Conservation (phyloP, 2,329 filamentous ascomycete species). For the Apiospora saccharicola region DNA sequence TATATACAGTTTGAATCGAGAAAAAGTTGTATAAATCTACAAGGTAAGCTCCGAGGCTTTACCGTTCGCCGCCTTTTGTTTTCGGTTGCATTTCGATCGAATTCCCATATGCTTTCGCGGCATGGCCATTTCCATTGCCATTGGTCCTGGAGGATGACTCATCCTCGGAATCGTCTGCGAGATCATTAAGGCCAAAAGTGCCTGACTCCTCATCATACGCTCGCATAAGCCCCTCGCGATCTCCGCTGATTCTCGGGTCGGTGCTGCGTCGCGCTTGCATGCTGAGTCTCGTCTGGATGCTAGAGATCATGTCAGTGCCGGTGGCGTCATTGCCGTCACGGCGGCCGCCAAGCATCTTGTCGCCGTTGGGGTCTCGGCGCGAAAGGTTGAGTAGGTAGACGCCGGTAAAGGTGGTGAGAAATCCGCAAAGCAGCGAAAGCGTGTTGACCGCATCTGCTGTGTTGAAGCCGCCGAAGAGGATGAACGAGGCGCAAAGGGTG, state of each 20-base stretch:
- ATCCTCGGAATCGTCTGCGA: conserved; percentile 81
- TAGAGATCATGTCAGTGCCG: conserved; percentile 90
- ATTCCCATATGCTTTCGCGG: conserved; percentile 47
- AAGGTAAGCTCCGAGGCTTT: conserved; percentile 20
- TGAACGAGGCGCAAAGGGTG: conserved; percentile 92
- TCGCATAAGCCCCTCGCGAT: conserved; percentile 84
- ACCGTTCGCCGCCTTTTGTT: conserved; percentile 46
- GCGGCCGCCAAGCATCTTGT: conserved; percentile 67
- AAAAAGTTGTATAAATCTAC: conserved; percentile 18
- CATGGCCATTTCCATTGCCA: conserved; percentile 49
- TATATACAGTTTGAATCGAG: conserved; percentile 24
- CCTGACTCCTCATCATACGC: conserved; percentile 85
- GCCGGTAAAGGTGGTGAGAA: conserved; percentile 92
- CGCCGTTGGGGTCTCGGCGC: conserved; percentile 85
- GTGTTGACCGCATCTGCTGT: conserved; percentile 92
- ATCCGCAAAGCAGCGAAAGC: conserved; percentile 89
- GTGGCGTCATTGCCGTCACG: conserved; percentile 72
- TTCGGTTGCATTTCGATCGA: conserved; percentile 59
- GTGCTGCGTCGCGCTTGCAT: conserved; percentile 89
- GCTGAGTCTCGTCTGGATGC: conserved; percentile 86
- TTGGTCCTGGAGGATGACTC: conserved; percentile 51
- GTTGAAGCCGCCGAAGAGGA: conserved; percentile 95
- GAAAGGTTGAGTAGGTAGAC: conserved; percentile 98
- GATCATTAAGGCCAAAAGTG: conserved; percentile 78
- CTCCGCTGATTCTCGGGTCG: conserved; percentile 69